Base-by-base conservation (phyloP, 2,329 filamentous ascomycete genomes). In the Cladophialophora yegresii region DNA sequence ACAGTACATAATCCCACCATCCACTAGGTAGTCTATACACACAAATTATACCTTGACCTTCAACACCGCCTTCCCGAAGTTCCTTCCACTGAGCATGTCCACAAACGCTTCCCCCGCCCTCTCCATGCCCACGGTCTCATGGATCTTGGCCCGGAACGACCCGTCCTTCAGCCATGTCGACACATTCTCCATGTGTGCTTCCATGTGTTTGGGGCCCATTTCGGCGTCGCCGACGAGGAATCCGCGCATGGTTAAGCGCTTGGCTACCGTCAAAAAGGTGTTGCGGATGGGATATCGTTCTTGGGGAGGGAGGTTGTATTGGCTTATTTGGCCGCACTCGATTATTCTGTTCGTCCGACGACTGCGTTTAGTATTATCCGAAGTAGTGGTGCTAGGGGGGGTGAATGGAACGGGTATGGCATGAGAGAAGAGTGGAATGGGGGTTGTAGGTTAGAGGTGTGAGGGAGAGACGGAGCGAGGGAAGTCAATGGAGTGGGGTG, bases 61-160 rank as follows among this genome's bases (percentile, higher is more conserved):
- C 72, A 95, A 73, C 23, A 95, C 84, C 16, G 91, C 89, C 84
- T 96, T 96, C 71, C 92, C 92, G 77, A 92, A 90, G 80, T 96
- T 96, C 77, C 89, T 84, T 54, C 92, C 92, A 72, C 85, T 76
- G 61, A 95, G 82, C 81, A 96, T 87, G 12, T 87, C 89, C 12
- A 93, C 77, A 65, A 96, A 82, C 0, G 89, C 92, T 62, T 92
- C 85, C 5, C 86, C 80, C 0, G 88, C 88, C 66, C 90, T 87
- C 66, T 96, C 92, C 65, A 96, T 92, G 22, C 91, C 91, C 60
- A 88, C 82, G 0, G 88, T 92, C 63, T 90, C 79, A 71, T 84
- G 80, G 66, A 89, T 81, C 78, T 88, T 87, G 56, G 86, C 83
- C 81, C 90, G 90, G 80, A 96, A 84, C 4, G 82, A 86, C 89